Conservation (phyloP, 768 basidiomycete genomes). For the Mycena olivaceomarginata region DNA sequence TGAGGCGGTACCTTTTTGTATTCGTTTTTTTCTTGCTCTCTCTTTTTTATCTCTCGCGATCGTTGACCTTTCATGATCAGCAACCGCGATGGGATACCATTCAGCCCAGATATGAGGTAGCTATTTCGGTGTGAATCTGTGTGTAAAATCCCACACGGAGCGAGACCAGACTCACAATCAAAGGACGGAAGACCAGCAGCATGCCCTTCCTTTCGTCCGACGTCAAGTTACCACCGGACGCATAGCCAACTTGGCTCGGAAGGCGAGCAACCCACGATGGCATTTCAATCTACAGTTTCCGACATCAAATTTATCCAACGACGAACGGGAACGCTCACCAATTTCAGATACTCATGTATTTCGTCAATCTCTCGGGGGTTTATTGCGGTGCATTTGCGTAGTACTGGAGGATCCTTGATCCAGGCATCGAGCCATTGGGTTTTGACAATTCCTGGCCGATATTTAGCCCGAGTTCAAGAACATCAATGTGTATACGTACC, state of each 20-base stretch:
- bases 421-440: constrained; percentile 18
- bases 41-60: constrained; percentile 12
- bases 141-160: not conserved
- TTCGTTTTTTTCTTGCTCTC: constrained; percentile 13
- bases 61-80: constrained; percentile 12
- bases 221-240: constrained; percentile 48
- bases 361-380: constrained; percentile 43
- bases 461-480: not conserved
- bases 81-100: constrained; percentile 22
- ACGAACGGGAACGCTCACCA: not conserved
- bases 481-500: not conserved
- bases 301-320: too few relatives aligned
- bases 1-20: not conserved
- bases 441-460: constrained; percentile 5
- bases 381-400: constrained; percentile 26
- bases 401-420: not conserved
- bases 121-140: not conserved
- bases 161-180: constrained; percentile 36
- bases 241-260: constrained; percentile 45
- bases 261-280: constrained; percentile 46
- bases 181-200: constrained; percentile 35
- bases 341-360: constrained; percentile 42
- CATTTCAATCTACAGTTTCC: constrained; percentile 42
- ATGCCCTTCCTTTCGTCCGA: constrained; percentile 50
- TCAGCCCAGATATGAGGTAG: constrained; percentile 23